Evolutionary conservation across 2,329 filamentous ascomycete genomes (phyloP), one percentile per base, ranked within the genome.

Genomic region (Diaporthe citriasiana): DNA sequence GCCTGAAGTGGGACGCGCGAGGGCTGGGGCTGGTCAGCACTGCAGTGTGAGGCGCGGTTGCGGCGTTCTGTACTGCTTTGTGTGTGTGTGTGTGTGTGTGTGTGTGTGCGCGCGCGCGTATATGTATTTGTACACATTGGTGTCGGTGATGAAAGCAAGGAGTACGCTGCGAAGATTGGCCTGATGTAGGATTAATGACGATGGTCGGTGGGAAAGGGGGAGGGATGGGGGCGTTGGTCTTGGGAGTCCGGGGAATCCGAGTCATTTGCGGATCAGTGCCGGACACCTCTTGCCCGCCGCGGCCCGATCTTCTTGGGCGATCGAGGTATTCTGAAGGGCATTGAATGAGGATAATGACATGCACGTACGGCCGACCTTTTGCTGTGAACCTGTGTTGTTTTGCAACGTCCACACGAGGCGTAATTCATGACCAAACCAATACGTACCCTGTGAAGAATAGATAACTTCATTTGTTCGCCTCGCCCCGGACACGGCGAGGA

Each of bases 1-100:
- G 73, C 13, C 40, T 74, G 40, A 70, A 70, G 38, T 74, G 73
- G 73, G 65, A 73, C 56, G 63, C 47, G 13, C 70, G 50, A 12
- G 70, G 63, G 19, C 19, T 73, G 38, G 70, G 73, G 27, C 13
- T 73, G 57, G 47, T 70, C 33, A 73, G 55, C 33, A 40, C 70
- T n/a, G 63, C 60, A 19, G 47, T 68, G 25, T 74, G 30, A 68
- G 22, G 47, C 9, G 12, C 12, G n/a, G 63, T 22, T 38, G 47
- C 13, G 47, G 33, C 33, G 22, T 38, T 51, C 22, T 51, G 15
- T 35, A 7, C 33, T 56, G 51, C 5, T 63, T 17, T 45, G n/a
- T 60, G 40, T 63, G 8, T 50, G 59, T 35, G 30, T 35, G 9
- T 38, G 45, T 51, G 27, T 35, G 13, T 38, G 60, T 38, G 1